These are phyloP conservation scores for Candida krabiensis DNA, from an alignment of 805 yeast species.

Conservation along the genomic window DNA sequence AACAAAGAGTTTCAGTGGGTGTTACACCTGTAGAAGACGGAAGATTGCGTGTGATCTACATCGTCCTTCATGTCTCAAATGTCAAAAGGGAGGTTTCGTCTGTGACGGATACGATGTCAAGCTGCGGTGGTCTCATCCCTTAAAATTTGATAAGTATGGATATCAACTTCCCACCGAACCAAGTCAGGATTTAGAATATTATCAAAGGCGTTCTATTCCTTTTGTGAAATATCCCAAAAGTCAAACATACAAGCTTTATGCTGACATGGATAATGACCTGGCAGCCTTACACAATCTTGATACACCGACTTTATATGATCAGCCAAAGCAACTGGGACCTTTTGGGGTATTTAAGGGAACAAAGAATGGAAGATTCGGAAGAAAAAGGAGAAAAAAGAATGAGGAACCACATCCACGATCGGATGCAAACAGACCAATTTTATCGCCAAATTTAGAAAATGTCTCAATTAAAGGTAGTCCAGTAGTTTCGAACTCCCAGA, in stretches of 20 bases:
- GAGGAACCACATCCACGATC: neutral
- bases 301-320: conserved; percentile 37
- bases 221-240: conserved; percentile 70
- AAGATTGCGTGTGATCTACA: conserved; percentile 79
- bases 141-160: conserved; percentile 49
- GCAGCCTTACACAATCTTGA: conserved; percentile 51
- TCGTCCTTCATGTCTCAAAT: conserved; percentile 70
- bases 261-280: conserved; percentile 77
- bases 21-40: conserved; percentile 82
- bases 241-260: conserved; percentile 64
- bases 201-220: conserved; percentile 69
- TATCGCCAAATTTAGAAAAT: neutral
- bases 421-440: too few relatives aligned
- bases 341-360: conserved; percentile 76
- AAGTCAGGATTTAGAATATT: conserved; percentile 46
- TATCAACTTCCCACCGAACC: conserved; percentile 34
- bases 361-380: conserved; percentile 14
- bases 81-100: conserved; percentile 60
- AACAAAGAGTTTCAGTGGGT: conserved; percentile 80
- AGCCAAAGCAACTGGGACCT: conserved; percentile 53
- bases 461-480: neutral
- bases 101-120: conserved; percentile 87
- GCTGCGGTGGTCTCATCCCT: conserved; percentile 72
- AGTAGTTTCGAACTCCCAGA: neutral
- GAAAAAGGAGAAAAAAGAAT: conserved; percentile 19